Conservation (phyloP, 805 yeast genomes). For the Sungouiella blattae region DNA sequence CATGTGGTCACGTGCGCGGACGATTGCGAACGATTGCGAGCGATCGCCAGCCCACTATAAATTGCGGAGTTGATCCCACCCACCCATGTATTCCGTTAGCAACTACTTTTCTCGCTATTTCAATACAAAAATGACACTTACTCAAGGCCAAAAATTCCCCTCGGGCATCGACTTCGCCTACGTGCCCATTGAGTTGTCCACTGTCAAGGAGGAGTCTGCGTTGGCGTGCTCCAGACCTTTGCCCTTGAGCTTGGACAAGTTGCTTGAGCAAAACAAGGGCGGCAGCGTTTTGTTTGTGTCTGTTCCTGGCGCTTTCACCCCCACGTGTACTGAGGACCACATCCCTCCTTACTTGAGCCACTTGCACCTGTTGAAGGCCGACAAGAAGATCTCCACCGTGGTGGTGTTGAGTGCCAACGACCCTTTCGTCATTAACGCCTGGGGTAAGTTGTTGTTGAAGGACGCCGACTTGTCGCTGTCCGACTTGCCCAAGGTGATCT, state of each 20-base stretch:
- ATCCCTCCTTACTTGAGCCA: slow-evolving; percentile 36
- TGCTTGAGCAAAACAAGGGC: slow-evolving; percentile 22
- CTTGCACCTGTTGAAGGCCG: slow-evolving; percentile 25
- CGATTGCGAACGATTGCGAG: no score
- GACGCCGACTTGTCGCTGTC: slow-evolving; percentile 11
- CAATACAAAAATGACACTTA: slow-evolving; percentile 12
- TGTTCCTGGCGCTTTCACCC: slow-evolving; percentile 44
- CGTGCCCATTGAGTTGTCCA: slow-evolving; percentile 34
- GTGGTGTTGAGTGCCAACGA: slow-evolving; percentile 40
- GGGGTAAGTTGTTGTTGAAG: slow-evolving; percentile 40
- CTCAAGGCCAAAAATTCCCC: slow-evolving; percentile 33
- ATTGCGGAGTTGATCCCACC: slow-evolving; percentile 1
- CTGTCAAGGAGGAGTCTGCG: slow-evolving; percentile 19
- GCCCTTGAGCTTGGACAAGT: slow-evolving; percentile 30
- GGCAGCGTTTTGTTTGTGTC: slow-evolving; percentile 32
- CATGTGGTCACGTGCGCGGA: no score
- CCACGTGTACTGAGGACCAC: slow-evolving; percentile 44
- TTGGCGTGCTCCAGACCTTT: slow-evolving; percentile 36
- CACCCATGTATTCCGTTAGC: no score
- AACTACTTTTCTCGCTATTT: neutral
- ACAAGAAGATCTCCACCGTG: slow-evolving; percentile 28
- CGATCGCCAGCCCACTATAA: neutral
- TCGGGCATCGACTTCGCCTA: slow-evolving; percentile 30
- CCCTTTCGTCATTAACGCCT: slow-evolving; percentile 41
- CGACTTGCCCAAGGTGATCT: slow-evolving; percentile 25